Conservation (phyloP, 305 asterid species). For the Fraxinus dipetala region DNA sequence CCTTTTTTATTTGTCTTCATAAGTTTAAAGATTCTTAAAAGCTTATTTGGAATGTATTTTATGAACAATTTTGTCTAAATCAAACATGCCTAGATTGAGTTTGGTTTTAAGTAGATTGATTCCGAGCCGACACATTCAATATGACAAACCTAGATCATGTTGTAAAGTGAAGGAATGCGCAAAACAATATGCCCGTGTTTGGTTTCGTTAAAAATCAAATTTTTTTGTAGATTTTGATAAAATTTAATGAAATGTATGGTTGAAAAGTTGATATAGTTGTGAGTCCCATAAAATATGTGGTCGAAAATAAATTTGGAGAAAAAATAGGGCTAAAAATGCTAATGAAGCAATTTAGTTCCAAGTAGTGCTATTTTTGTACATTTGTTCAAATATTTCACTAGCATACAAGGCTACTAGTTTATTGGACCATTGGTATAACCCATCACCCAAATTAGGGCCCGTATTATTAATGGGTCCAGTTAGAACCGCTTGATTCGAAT, state of each 20-base stretch:
- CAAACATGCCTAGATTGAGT: neutral
- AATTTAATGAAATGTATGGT: no score
- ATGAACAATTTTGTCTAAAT: neutral
- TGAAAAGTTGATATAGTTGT: neutral
- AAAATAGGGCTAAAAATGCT: neutral
- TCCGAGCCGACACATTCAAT: neutral
- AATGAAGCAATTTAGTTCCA: neutral
- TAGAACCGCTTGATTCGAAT: conserved; percentile 7
- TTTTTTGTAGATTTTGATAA: no score
- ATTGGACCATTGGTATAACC: neutral
- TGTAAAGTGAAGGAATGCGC: neutral
- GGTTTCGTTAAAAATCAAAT: neutral
- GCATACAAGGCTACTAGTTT: neutral
- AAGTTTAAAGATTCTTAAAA: no score
- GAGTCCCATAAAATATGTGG: neutral
- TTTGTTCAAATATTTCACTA: neutral
- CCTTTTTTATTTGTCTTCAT: neutral
- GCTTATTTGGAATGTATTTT: neutral
- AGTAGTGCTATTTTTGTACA: neutral
- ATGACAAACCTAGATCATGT: neutral
- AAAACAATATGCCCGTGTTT: neutral
- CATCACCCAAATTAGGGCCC: neutral
- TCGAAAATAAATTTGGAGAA: neutral
- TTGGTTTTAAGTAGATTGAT: neutral
- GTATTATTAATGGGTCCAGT: neutral